Base-by-base conservation (phyloP, 192 early-diverging fungal genomes). In the Geosiphon pyriformis region DNA sequence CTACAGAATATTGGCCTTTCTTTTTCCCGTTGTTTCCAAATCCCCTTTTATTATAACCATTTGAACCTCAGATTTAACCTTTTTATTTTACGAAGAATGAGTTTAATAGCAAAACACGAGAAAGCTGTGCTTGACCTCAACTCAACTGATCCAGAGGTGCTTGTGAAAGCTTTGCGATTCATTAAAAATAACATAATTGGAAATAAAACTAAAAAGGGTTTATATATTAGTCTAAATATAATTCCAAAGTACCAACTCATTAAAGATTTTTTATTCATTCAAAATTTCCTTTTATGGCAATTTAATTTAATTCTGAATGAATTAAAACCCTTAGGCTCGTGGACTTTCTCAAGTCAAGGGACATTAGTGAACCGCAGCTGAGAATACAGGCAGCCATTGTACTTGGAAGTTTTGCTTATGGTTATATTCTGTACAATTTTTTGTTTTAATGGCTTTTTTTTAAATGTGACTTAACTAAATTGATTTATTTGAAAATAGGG, bases 171-270 rank as follows among this genome's bases (percentile, higher is more conserved):
- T 22, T 64, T 85, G 11, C 85, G 89, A 17, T 87, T 85, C 70
- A 90, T 93, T 69, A 93, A 91, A 72, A 93, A 93, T 62, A 75
- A 81, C 48, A 81, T 90, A 50, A 93, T 93, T 73, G 91, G 91
- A 54, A 92, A 90, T 68, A 81, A 78, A 54, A 87, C 88, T 18
- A 90, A 90, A 67, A 93, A 93, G 76, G 82, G 84, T 48, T 75
- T 89, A 26, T 93, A 90, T 57, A 78, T 85, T 35, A 67, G 79
- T 33, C 74, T 85, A 20, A 84, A 84, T 30, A 74, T 88, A 31
- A 77, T 87, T 29, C 73, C 86, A n/a, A 80, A 80, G 83, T 83
- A 74, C 4, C n/a, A n/a, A n/a, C n/a, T 3, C 63, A 10, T 55
- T 30, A 4, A 2, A 50, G 33, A 29, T n/a, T n/a, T n/a, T n/a